A percentile compares a stretch with the other conserved stretches of the same genome.
These are phyloP conservation scores for Lepiota brunneoincarnata DNA, from an alignment of 768 basidiomycete species.

Conservation along the genomic window DNA sequence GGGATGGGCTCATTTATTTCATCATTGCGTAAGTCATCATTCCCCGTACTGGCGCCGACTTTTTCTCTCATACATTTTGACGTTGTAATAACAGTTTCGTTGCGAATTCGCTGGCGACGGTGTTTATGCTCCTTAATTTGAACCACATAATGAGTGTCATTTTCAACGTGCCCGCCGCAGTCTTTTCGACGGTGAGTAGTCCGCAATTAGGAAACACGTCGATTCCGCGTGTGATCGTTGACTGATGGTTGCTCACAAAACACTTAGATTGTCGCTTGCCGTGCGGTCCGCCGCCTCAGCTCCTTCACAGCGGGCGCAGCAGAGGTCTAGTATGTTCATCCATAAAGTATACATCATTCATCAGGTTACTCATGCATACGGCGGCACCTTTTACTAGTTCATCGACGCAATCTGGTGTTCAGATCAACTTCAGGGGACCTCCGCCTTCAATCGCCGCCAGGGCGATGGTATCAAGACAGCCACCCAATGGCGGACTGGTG, in stretches of 20 bases:
- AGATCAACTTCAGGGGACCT: not conserved
- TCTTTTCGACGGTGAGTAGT: slow-evolving; percentile 44
- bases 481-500: slow-evolving; percentile 5
- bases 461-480: slow-evolving; percentile 15
- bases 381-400: not conserved
- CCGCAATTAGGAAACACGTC: not conserved
- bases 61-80: not conserved
- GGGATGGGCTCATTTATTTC: slow-evolving; percentile 74
- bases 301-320: slow-evolving; percentile 42
- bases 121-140: slow-evolving; percentile 65
- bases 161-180: slow-evolving; percentile 64
- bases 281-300: slow-evolving; percentile 57
- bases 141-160: slow-evolving; percentile 67
- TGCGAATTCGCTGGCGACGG: slow-evolving; percentile 41
- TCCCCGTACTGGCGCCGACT: not conserved
- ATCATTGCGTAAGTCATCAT: slow-evolving; percentile 53
- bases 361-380: not conserved
- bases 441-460: not conserved
- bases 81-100: slow-evolving; percentile 34
- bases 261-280: slow-evolving; percentile 53
- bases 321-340: slow-evolving; percentile 42
- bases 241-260: not conserved
- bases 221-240: not conserved
- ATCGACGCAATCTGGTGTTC: not conserved
- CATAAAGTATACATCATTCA: not conserved